These are phyloP conservation scores for Botryotinia narcissicola DNA, from an alignment of 2,329 filamentous ascomycete genomes.

Conservation along the genomic window DNA sequence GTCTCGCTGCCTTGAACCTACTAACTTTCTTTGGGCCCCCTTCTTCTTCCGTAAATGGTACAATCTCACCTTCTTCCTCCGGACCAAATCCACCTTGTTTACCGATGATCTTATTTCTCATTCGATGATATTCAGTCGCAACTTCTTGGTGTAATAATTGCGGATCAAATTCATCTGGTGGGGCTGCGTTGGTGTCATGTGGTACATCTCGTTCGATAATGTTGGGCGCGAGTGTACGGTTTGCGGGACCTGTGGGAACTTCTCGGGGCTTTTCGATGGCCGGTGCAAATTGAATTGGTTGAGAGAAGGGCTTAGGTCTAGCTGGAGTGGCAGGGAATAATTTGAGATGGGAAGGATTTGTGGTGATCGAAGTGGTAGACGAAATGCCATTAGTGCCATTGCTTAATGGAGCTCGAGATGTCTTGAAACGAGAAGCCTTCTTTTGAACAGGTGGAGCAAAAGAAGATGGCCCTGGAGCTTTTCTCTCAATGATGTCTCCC, in stretches of 20 bases:
- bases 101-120: slow-evolving; percentile 80
- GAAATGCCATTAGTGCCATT: slow-evolving; percentile 26
- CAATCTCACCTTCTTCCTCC: slow-evolving; percentile 61
- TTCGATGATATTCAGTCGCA: slow-evolving; percentile 75
- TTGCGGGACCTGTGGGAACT: slow-evolving; percentile 41
- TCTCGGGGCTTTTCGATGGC: slow-evolving; percentile 25
- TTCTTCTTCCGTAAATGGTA: slow-evolving; percentile 64
- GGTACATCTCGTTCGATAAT: slow-evolving; percentile 54
- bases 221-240: slow-evolving; percentile 56
- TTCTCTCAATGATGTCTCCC: slow-evolving; percentile 46
- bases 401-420: slow-evolving; percentile 34
- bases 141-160: slow-evolving; percentile 73
- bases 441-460: slow-evolving; percentile 32
- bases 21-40: slow-evolving; percentile 63
- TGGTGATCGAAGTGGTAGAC: slow-evolving; percentile 7
- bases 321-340: slow-evolving; percentile 30
- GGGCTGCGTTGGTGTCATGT: slow-evolving; percentile 37
- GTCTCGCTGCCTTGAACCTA: slow-evolving; percentile 69
- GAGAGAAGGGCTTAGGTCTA: slow-evolving; percentile 31
- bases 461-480: slow-evolving; percentile 27
- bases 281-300: slow-evolving; percentile 32
- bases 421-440: slow-evolving; percentile 47
- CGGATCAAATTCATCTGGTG: slow-evolving; percentile 69
- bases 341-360: slow-evolving; percentile 22
- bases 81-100: slow-evolving; percentile 78